Evolutionary conservation across 2,329 filamentous ascomycete genomes (phyloP), one percentile per base, ranked within the genome.

Genomic region (Tolypocladium cylindrosporum): DNA sequence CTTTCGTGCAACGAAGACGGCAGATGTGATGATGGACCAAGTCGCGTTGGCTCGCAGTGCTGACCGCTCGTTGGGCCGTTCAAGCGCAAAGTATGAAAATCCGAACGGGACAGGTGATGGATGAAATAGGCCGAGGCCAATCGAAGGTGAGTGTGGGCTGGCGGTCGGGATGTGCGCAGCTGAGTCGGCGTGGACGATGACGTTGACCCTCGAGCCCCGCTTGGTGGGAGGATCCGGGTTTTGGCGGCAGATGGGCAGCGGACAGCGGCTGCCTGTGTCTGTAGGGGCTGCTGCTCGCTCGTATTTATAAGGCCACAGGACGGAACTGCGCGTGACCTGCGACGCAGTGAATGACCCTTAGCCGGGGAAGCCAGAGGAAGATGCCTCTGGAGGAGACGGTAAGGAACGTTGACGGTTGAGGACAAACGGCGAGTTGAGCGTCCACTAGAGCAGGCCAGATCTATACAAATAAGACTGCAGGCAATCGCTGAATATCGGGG

Each of bases 131-230:
- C 14, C 10, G 48, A 34, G 8, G 31, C n/a, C 48, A 34, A 51
- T 7, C 8, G 11, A 14, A 21, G 31, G 48, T 8, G 27, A 36
- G 48, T n/a, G 48, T 52, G 48, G 45, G 45, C 10, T 50, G 48
- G 16, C 48, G 19, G 48, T n/a, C 16, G 48, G 48, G 9, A 36
- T 21, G 48, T n/a, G 31, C 31, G 48, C 31, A 51, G 48, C 41
- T 48, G 42, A 40, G 45, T 55, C 16, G 43, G 37, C 16, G 52
- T 27, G 48, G 39, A 56, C 53, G 56, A 61, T 61, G 60, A 61
- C 60, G 60, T 61, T 31, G 55, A 53, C 55, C 36, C 24, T 27
- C 36, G 34, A 42, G 50, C 40, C 52, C 54, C 54, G 45, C 53
- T 55, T 41, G 55, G 52, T 39, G 55, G 51, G 51, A 36, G 40